Evolutionary conservation across 768 basidiomycete genomes (phyloP).

Genomic region (Cyclocybe aegerita): DNA sequence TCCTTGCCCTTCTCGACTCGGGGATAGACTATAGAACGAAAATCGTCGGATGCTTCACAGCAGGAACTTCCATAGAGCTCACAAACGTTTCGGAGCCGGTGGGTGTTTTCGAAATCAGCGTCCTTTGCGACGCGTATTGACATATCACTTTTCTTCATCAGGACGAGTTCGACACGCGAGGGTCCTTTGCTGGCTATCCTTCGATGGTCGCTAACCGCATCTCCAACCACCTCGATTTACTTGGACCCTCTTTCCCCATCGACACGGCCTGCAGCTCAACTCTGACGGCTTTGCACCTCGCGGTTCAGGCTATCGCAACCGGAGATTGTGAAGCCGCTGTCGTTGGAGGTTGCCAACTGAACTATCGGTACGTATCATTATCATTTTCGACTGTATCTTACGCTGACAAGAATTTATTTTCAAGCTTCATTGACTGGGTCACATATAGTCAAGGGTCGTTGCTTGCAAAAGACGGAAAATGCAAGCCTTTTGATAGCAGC

Average conservation of each 20-base stretch:
- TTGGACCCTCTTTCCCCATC: constrained; percentile 47
- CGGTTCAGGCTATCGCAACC: constrained; percentile 38
- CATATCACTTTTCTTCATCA: no score
- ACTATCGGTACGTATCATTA: constrained; percentile 29
- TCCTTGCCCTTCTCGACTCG: constrained; percentile 44
- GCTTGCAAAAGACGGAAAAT: constrained; percentile 39
- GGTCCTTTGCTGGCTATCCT: constrained; percentile 32
- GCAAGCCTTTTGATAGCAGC: constrained; percentile 42
- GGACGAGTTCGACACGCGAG: constrained; percentile 32
- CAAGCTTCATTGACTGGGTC: constrained; percentile 33
- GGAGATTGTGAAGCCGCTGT: constrained; percentile 51
- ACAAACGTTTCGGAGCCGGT: constrained; percentile 25
- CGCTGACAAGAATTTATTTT: constrained; percentile 1
- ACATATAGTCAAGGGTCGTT: constrained; percentile 36
- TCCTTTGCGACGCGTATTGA: no score
- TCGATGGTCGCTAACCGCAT: constrained; percentile 40
- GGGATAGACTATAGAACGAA: constrained; percentile 44
- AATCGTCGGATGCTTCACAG: constrained; percentile 41
- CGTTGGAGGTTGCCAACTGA: constrained; percentile 45
- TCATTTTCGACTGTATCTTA: background rate
- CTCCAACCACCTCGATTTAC: constrained; percentile 38
- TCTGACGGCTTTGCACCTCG: constrained; percentile 47
- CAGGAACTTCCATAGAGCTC: constrained; percentile 22
- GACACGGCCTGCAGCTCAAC: constrained; percentile 54
- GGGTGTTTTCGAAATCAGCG: no score